Percentiles rank a stretch among this genome's conserved stretches.
Evolutionary conservation across 2,329 filamentous ascomycete species (phyloP).

Genomic region (Hypoxylon sp.): DNA sequence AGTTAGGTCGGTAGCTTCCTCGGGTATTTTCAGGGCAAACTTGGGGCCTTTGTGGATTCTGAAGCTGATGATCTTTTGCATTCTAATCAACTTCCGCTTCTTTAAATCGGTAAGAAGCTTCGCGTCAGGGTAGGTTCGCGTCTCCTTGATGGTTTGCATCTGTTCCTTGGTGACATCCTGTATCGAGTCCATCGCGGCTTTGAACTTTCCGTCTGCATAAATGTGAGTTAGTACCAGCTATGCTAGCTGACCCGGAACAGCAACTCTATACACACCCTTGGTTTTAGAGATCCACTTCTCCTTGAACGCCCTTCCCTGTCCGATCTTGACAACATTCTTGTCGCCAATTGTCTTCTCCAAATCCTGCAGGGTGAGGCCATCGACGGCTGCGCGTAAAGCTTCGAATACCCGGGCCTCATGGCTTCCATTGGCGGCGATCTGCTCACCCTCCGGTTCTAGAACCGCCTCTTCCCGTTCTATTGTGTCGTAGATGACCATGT

Average conservation of each 20-base stretch:
- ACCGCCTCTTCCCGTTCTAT: slow-evolving; percentile 83
- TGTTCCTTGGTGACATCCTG: slow-evolving; percentile 84
- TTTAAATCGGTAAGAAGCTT: slow-evolving; percentile 86
- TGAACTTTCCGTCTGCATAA: slow-evolving; percentile 61
- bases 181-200: slow-evolving; percentile 71
- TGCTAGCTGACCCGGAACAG: not conserved
- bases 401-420: slow-evolving; percentile 88
- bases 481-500: slow-evolving; percentile 89
- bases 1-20: slow-evolving; percentile 96
- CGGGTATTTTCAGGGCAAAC: slow-evolving; percentile 88
- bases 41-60: slow-evolving; percentile 87
- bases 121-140: slow-evolving; percentile 76
- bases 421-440: slow-evolving; percentile 81
- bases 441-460: slow-evolving; percentile 81
- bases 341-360: slow-evolving; percentile 78
- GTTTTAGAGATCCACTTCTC: slow-evolving; percentile 79
- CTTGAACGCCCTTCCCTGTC: slow-evolving; percentile 95
- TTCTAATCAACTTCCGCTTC: slow-evolving; percentile 90
- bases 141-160: slow-evolving; percentile 79
- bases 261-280: slow-evolving; percentile 31
- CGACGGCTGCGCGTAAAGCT: slow-evolving; percentile 77
- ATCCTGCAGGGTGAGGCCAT: slow-evolving; percentile 85
- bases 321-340: slow-evolving; percentile 82
- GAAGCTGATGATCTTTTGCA: slow-evolving; percentile 89
- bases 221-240: slow-evolving; percentile 61